These are phyloP conservation scores for Aquilaria agallochum DNA, from an alignment of 441 rosid species.

Conservation along the genomic window DNA sequence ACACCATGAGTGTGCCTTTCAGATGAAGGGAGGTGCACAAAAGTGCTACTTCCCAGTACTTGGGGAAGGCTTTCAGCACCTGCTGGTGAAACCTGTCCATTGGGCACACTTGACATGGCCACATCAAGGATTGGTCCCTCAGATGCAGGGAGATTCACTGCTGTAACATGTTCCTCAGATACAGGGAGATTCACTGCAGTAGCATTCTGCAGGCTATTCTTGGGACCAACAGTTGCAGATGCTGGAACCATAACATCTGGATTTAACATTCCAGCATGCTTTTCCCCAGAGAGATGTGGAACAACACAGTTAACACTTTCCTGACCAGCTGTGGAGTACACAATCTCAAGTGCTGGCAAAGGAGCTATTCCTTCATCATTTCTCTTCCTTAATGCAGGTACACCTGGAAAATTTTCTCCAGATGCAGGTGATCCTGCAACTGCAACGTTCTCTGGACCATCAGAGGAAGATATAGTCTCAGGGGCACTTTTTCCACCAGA, in stretches of 20 bases:
- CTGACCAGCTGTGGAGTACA: not conserved
- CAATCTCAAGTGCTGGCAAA: constrained; percentile 10
- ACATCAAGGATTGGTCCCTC: no score
- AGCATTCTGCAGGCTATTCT: no score
- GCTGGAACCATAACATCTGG: no score
- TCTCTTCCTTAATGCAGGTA: constrained; percentile 9
- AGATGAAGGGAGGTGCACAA: not conserved
- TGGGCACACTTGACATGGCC: constrained; percentile 13
- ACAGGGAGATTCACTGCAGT: no score
- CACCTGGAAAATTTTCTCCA: constrained; percentile 14
- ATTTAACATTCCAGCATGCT: no score
- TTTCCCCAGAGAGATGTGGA: no score
- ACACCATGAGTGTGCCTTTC: constrained; percentile 6
- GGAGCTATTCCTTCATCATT: constrained; percentile 13
- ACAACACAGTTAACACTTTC: no score
- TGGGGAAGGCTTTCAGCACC: constrained; percentile 20
- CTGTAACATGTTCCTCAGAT: no score
- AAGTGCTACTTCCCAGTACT: not conserved
- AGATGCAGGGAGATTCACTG: no score
- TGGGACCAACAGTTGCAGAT: no score
- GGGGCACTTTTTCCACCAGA: constrained; percentile 16
- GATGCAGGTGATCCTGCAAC: constrained; percentile 11
- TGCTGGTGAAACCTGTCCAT: constrained; percentile 23
- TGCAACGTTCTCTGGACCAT: constrained; percentile 13
- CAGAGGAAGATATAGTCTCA: constrained; percentile 19